These are phyloP conservation scores for Ophiosphaerella korrae DNA, from an alignment of 2,329 filamentous ascomycete genomes.

Conservation along the genomic window DNA sequence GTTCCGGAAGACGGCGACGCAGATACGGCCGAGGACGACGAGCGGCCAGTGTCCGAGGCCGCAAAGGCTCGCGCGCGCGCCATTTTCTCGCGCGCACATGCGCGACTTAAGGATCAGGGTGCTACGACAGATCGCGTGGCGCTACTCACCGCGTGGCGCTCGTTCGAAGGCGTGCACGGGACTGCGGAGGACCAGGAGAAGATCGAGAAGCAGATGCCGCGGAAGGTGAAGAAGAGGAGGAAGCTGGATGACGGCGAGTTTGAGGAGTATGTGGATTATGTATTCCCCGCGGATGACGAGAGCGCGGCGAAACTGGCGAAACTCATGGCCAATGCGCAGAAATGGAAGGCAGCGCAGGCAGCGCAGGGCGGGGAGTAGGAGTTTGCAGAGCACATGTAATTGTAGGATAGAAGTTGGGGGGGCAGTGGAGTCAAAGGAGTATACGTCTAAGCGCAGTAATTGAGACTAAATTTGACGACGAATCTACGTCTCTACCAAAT, in stretches of 20 bases:
- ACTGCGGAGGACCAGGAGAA: constrained; percentile 74
- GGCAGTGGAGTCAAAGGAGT: too few relatives aligned
- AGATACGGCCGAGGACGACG: constrained; percentile 55
- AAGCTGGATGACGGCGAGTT: constrained; percentile 90
- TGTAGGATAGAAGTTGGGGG: too few relatives aligned
- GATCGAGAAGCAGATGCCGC: constrained; percentile 92
- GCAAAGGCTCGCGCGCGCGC: constrained; percentile 82
- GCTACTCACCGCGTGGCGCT: constrained; percentile 88
- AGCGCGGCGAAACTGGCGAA: constrained; percentile 82
- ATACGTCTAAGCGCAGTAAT: too few relatives aligned
- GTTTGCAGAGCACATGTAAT: too few relatives aligned
- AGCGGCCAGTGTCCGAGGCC: constrained; percentile 72
- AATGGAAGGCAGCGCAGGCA: constrained; percentile 73
- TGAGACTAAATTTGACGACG: too few relatives aligned
- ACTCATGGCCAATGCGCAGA: constrained; percentile 81
- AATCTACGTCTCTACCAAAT: too few relatives aligned
- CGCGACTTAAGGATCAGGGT: constrained; percentile 86
- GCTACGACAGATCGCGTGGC: constrained; percentile 78
- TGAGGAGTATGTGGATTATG: constrained; percentile 96
- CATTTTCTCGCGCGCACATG: constrained; percentile 84
- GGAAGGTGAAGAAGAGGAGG: constrained; percentile 88
- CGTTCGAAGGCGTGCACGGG: constrained; percentile 88
- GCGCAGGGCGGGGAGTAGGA: constrained; percentile 3
- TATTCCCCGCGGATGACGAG: constrained; percentile 95
- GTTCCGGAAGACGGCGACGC: constrained; percentile 76